phyloP scores from a whole-genome alignment of 2,329 filamentous ascomycete species.

The Cercospora brassicicola region DNA sequence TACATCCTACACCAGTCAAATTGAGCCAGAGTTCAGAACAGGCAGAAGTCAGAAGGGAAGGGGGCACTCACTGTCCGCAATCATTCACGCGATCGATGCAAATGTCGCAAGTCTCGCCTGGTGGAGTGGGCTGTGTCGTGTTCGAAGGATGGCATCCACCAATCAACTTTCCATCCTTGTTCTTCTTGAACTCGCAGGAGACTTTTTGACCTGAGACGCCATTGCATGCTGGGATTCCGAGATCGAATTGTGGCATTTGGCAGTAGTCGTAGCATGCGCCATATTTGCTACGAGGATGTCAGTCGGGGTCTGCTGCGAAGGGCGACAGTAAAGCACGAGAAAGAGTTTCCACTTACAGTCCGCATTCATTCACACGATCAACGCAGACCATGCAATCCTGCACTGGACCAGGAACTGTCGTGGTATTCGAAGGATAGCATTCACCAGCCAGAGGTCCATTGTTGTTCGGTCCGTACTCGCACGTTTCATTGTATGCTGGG shows the following conservation, averaged over 20 bases:
- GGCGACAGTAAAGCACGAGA: not conserved
- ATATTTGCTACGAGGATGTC: slow-evolving; percentile 7
- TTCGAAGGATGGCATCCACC: slow-evolving; percentile 11
- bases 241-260: not conserved
- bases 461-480: not conserved
- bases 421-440: slow-evolving; percentile 8
- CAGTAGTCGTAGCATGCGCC: slow-evolving; percentile 16
- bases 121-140: not conserved
- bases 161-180: slow-evolving; percentile 1
- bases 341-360: not conserved
- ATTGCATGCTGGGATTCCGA: slow-evolving; percentile 15
- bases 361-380: slow-evolving; percentile 10
- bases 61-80: slow-evolving; percentile 7
- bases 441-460: not conserved
- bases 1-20: slow-evolving; percentile 7
- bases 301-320: not conserved
- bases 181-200: slow-evolving; percentile 9
- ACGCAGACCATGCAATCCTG: not conserved
- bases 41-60: not conserved
- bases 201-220: not conserved
- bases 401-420: not conserved
- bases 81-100: slow-evolving; percentile 9
- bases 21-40: not conserved
- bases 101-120: not conserved
- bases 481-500: not conserved